Conservation (phyloP, 2,329 filamentous ascomycete genomes). For the Trichoderma brevicompactum region DNA sequence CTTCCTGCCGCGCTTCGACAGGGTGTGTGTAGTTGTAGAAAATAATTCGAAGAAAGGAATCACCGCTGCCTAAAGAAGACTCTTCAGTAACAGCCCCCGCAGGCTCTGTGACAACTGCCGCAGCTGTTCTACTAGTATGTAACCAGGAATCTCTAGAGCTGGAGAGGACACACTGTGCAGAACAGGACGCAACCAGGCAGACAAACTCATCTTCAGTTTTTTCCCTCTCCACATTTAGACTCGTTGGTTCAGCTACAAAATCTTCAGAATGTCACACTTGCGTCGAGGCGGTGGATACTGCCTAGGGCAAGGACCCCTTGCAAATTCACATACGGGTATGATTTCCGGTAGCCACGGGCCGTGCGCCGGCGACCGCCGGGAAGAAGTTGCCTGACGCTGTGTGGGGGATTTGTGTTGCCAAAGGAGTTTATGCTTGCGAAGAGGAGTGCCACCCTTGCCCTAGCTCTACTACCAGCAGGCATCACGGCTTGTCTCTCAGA, state of each 20-base stretch:
- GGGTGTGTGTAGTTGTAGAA: conserved; percentile 17
- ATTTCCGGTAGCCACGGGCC: conserved; percentile 11
- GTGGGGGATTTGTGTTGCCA: conserved; percentile 1
- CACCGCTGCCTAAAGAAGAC: conserved; percentile 2
- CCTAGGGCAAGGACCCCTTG: background rate
- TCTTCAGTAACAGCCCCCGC: background rate
- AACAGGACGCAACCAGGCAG: background rate
- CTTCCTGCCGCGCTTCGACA: conserved; percentile 2
- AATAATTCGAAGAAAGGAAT: background rate
- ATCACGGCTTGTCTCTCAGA: background rate
- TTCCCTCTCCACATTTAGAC: background rate
- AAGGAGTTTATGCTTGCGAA: conserved; percentile 13
- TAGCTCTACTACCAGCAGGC: background rate
- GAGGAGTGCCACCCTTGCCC: no score
- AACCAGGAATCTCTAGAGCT: background rate
- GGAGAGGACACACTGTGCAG: background rate
- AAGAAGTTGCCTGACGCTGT: background rate
- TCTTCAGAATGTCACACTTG: conserved; percentile 4
- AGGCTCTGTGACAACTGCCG: background rate
- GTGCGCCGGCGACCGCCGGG: background rate
- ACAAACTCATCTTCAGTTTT: background rate
- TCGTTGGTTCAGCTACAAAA: background rate
- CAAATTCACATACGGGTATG: background rate
- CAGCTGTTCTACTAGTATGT: background rate
- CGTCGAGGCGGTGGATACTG: conserved; percentile 4